Percentiles rank a stretch among this genome's conserved stretches.
phyloP scores from a whole-genome alignment of 768 basidiomycete genomes.

The Lentinula edodes region DNA sequence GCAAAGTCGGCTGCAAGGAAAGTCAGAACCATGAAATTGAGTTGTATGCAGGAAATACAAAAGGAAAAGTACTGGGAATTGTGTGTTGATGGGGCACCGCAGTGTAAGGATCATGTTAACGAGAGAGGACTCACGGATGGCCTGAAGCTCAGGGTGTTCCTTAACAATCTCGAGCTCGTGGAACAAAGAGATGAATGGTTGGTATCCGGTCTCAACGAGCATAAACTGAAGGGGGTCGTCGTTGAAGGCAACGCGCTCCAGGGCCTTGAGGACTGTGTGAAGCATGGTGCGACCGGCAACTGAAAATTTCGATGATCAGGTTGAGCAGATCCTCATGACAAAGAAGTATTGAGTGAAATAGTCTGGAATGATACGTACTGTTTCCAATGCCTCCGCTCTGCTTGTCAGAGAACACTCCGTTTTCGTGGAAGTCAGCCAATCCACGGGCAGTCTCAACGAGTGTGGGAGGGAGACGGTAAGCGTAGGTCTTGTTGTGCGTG shows the following conservation, averaged over 20 bases:
- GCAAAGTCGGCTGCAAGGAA: constrained; percentile 58
- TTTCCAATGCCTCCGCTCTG: constrained; percentile 69
- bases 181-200: constrained; percentile 88
- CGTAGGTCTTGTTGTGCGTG: constrained; percentile 78
- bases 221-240: constrained; percentile 76
- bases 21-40: background rate
- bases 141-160: constrained; percentile 52
- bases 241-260: constrained; percentile 75
- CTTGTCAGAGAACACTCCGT: constrained; percentile 62
- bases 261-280: constrained; percentile 61
- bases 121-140: constrained; percentile 50
- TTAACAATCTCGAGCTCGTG: constrained; percentile 61
- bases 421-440: constrained; percentile 78
- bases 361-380: constrained; percentile 40
- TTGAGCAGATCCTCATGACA: background rate
- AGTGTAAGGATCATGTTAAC: too few species aligned
- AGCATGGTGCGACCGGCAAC: constrained; percentile 82
- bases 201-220: constrained; percentile 78
- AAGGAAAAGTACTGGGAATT: too few species aligned
- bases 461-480: constrained; percentile 74
- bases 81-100: too few species aligned
- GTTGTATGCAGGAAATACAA: too few species aligned
- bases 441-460: constrained; percentile 68
- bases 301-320: constrained; percentile 19
- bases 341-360: too few species aligned